Percentiles rank a stretch among this genome's conserved stretches.
phyloP scores from a whole-genome alignment of 1,139 yeast species.

The Kluyveromyces sp. region DNA sequence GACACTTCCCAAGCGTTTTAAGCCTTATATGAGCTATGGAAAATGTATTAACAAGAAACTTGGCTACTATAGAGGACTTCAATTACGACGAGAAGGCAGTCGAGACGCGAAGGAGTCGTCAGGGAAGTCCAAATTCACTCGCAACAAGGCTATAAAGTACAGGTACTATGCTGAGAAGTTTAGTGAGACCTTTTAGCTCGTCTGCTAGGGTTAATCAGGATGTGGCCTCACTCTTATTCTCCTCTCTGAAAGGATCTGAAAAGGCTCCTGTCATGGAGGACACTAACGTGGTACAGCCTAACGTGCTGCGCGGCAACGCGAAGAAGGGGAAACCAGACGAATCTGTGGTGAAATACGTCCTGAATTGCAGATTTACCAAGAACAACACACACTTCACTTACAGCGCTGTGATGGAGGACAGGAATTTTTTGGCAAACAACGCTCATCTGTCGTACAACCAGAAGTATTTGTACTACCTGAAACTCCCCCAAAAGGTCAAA shows the following conservation, averaged over 20 bases:
- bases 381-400: conserved; percentile 80
- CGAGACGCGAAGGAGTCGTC: too few relatives aligned
- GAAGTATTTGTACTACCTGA: conserved; percentile 67
- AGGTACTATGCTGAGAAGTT: conserved; percentile 1
- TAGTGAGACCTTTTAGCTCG: conserved; percentile 5
- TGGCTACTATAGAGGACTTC: too few relatives aligned
- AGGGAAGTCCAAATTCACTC: too few relatives aligned
- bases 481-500: conserved; percentile 71
- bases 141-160: too few relatives aligned
- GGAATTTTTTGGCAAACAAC: conserved; percentile 50
- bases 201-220: conserved; percentile 3
- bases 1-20: too few relatives aligned
- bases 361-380: conserved; percentile 70
- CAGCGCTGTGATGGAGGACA: conserved; percentile 64
- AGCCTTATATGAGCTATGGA: too few relatives aligned
- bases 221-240: conserved; percentile 5
- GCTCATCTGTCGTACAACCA: conserved; percentile 59
- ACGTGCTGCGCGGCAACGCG: neutral
- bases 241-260: neutral
- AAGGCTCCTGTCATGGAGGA: neutral
- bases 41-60: too few relatives aligned
- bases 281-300: conserved; percentile 5
- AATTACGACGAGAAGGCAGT: too few relatives aligned
- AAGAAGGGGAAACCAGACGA: conserved; percentile 12
- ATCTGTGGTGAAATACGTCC: conserved; percentile 47